A percentile compares a stretch with the other conserved stretches of the same genome.
Evolutionary conservation across 1,139 yeast genomes (phyloP).

Genomic region (Sugiyamaella japonica): DNA sequence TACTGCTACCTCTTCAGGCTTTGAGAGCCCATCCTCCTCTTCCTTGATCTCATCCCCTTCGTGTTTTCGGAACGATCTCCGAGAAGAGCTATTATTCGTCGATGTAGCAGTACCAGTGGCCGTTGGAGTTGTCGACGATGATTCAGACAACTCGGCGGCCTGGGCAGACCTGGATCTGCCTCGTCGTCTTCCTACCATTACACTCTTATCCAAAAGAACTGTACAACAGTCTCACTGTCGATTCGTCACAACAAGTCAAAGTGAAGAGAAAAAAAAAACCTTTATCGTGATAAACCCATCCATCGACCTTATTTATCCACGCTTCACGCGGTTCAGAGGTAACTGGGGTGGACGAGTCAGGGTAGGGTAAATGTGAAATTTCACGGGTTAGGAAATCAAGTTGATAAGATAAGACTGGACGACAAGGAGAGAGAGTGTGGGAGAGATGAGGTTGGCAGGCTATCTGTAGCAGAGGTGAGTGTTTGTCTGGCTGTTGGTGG

Average conservation of each 20-base stretch:
- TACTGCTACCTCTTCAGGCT: not conserved
- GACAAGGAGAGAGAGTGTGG: too few relatives aligned
- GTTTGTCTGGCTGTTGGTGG: too few relatives aligned
- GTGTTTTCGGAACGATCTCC: slow-evolving; percentile 7
- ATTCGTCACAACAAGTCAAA: slow-evolving; percentile 46
- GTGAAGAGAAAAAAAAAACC: slow-evolving; percentile 23
- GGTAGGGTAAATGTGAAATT: slow-evolving; percentile 14
- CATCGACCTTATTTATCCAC: too few relatives aligned
- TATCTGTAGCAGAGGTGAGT: too few relatives aligned
- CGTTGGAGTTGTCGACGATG: slow-evolving; percentile 7
- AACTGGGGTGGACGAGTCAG: slow-evolving; percentile 8
- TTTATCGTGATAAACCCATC: not conserved
- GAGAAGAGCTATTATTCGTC: not conserved
- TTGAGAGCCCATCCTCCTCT: not conserved
- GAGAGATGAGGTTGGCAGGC: too few relatives aligned
- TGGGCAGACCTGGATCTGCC: slow-evolving; percentile 15
- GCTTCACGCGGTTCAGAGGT: slow-evolving; percentile 1
- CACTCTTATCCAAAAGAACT: slow-evolving; percentile 39
- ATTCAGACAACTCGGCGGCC: slow-evolving; percentile 10
- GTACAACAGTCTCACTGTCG: too few relatives aligned
- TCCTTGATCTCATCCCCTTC: slow-evolving; percentile 9
- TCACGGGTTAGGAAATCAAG: slow-evolving; percentile 5
- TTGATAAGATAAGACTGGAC: slow-evolving; percentile 7
- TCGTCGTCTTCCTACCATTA: slow-evolving; percentile 13
- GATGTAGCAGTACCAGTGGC: not conserved